A percentile compares a stretch with the other conserved stretches of the same genome.
These are phyloP conservation scores for Salix suchowensis DNA, from an alignment of 345 rosid species.

Conservation along the genomic window DNA sequence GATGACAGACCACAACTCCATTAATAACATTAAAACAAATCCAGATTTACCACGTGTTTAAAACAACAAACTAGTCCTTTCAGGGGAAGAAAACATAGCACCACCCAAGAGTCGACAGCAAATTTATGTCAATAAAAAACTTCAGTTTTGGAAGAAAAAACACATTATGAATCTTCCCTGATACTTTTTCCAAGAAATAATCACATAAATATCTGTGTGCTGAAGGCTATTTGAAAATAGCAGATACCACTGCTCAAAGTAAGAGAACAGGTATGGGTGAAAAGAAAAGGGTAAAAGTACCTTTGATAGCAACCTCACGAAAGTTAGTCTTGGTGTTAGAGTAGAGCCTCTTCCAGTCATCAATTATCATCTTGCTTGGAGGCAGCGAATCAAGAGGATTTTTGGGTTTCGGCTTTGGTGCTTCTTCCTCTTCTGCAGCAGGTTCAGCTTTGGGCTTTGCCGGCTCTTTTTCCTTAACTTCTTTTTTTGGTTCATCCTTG, in stretches of 20 bases:
- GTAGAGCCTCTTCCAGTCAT: slow-evolving; percentile 99
- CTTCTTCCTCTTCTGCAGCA: slow-evolving; percentile 35
- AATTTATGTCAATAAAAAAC: background rate
- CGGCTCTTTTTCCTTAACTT: slow-evolving; percentile 59
- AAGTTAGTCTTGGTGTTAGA: slow-evolving; percentile 93
- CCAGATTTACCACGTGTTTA: background rate
- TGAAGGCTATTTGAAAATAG: background rate
- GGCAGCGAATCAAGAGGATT: slow-evolving; percentile 92
- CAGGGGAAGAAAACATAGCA: background rate
- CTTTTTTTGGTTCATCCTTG: slow-evolving; percentile 65
- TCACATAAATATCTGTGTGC: background rate
- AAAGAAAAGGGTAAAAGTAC: slow-evolving; percentile 24
- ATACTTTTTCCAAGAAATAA: background rate
- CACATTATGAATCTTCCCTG: background rate
- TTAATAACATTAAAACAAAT: background rate
- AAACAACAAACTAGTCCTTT: background rate
- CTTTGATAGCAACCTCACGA: slow-evolving; percentile 95
- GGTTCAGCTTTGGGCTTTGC: slow-evolving; percentile 62
- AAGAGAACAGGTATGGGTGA: no score
- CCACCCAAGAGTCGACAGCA: background rate
- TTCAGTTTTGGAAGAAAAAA: background rate
- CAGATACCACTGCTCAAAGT: background rate
- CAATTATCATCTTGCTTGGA: slow-evolving; percentile 87
- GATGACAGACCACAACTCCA: background rate
- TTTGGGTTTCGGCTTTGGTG: slow-evolving; percentile 60